These are phyloP conservation scores for grape (Vitis vinifera) DNA, from an alignment of 164 flowering plant genomes.

Conservation along the genomic window DNA sequence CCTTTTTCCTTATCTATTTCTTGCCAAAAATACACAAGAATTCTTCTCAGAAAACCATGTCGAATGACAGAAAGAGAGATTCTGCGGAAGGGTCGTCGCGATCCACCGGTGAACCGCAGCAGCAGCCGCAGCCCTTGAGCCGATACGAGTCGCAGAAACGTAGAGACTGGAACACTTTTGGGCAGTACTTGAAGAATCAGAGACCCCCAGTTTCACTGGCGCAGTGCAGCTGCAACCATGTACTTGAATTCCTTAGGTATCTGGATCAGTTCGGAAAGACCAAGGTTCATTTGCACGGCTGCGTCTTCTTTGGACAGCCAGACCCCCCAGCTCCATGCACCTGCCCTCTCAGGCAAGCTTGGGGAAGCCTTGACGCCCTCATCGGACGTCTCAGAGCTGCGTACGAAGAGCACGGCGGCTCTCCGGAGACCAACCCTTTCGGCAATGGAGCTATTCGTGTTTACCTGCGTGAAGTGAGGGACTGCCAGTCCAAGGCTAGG, in stretches of 20 bases:
- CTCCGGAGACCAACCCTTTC: slow-evolving; percentile 54
- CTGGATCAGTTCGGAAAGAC: slow-evolving; percentile 65
- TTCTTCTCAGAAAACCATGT: slow-evolving; percentile 21
- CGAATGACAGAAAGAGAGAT: slow-evolving; percentile 10
- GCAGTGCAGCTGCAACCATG: slow-evolving; percentile 48
- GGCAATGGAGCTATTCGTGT: slow-evolving; percentile 50
- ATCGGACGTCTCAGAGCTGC: slow-evolving; percentile 63
- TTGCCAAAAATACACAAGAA: slow-evolving; percentile 20
- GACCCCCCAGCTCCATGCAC: slow-evolving; percentile 61
- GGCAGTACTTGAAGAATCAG: slow-evolving; percentile 56
- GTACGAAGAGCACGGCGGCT: slow-evolving; percentile 57
- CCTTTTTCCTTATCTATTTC: slow-evolving; percentile 15
- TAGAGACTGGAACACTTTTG: slow-evolving; percentile 66
- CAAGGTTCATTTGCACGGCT: slow-evolving; percentile 50
- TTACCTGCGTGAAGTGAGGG: slow-evolving; percentile 50
- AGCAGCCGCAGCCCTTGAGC: slow-evolving; percentile 34
- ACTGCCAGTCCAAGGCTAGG: slow-evolving; percentile 55
- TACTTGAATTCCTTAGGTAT: slow-evolving; percentile 52
- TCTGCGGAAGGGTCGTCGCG: slow-evolving; percentile 24
- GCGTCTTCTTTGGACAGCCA: slow-evolving; percentile 54
- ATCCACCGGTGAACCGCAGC: slow-evolving; percentile 15
- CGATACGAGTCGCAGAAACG: slow-evolving; percentile 61
- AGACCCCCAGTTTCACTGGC: slow-evolving; percentile 44
- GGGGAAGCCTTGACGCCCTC: slow-evolving; percentile 62
- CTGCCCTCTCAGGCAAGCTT: slow-evolving; percentile 59